Base-by-base conservation (phyloP, 2,329 filamentous ascomycete species). In the Phialemonium atrogriseum region DNA sequence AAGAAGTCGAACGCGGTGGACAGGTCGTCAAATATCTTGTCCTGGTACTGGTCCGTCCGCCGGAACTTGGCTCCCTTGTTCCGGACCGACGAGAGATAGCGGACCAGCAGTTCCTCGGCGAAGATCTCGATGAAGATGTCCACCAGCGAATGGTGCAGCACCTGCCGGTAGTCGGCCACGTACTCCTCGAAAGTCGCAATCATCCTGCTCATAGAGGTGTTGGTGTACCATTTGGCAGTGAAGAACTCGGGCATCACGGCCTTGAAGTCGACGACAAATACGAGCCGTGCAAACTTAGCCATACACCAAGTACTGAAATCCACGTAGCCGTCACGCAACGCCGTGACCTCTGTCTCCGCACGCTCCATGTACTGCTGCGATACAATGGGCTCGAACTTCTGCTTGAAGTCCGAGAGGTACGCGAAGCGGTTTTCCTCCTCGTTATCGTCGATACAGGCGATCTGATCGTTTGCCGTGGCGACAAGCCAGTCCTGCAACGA, bases 381-480 rank as follows among this genome's bases (percentile, higher is more conserved):
- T 26, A 95, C 84, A 20, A 91, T 67, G 3, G 83, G 70, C 51
- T 85, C 82, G 51, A 93, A 82, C 49, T 91, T 85, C 45, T 80
- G 76, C 45, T 78, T 78, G 73, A 95, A 95, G 48, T 81, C 80
- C 4, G 84, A 80, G 30, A 96, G 71, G 61, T 95, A 95, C 18
- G 83, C 84, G 16, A 83, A 65, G 19, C 81, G 77, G 37, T 74
- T 76, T 32, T 78, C 76, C 32, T 84, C 81, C 39, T 85, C 81
- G 44, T 82, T 82, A 51, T 96, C 93, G 55, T 96, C 91, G 49
- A 98, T 94, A 58, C 87, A 95, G 35, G 88, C 88, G 53, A 98
- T 96, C 57, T 98, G 91, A 60, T 98, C 91, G 61, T 98, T 98
- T 45, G 93, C 91, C 35, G 93, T 86, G 27, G 91, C 88, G 32